Evolutionary conservation across 2,329 filamentous ascomycete genomes (phyloP).

Genomic region (Sarocladiaceae sp.): DNA sequence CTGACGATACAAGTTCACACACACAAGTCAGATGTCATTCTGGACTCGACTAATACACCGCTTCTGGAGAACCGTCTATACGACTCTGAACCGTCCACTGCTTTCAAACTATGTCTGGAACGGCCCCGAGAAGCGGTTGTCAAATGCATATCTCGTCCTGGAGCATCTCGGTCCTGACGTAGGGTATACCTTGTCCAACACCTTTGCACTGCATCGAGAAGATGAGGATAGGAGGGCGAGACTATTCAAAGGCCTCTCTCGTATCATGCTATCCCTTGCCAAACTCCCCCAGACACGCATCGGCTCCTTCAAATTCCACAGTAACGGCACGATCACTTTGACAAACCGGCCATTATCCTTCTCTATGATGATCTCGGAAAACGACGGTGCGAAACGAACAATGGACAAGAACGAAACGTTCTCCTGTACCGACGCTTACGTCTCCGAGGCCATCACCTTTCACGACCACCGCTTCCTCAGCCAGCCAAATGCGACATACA

Average conservation of each 20-base stretch:
- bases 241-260: constrained; percentile 21
- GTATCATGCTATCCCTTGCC: constrained; percentile 19
- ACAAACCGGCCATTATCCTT: constrained; percentile 24
- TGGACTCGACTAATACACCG: neutral
- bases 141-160: constrained; percentile 18
- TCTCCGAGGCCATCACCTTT: constrained; percentile 17
- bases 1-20: constrained; percentile 9
- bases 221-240: constrained; percentile 16
- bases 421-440: constrained; percentile 18
- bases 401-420: constrained; percentile 25
- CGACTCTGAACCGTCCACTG: neutral
- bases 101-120: constrained; percentile 8
- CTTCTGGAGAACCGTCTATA: neutral
- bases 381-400: constrained; percentile 22
- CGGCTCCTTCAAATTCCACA: constrained; percentile 18
- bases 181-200: constrained; percentile 19
- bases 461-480: constrained; percentile 19
- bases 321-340: constrained; percentile 21
- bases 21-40: constrained; percentile 2
- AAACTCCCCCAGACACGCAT: constrained; percentile 19
- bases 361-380: constrained; percentile 23
- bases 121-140: constrained; percentile 5
- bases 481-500: constrained; percentile 18
- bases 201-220: constrained; percentile 14
- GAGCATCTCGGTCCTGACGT: constrained; percentile 15